These are phyloP conservation scores for Globisporangium takayamanum DNA, from an alignment of 352 stramenopile species.

Conservation along the genomic window DNA sequence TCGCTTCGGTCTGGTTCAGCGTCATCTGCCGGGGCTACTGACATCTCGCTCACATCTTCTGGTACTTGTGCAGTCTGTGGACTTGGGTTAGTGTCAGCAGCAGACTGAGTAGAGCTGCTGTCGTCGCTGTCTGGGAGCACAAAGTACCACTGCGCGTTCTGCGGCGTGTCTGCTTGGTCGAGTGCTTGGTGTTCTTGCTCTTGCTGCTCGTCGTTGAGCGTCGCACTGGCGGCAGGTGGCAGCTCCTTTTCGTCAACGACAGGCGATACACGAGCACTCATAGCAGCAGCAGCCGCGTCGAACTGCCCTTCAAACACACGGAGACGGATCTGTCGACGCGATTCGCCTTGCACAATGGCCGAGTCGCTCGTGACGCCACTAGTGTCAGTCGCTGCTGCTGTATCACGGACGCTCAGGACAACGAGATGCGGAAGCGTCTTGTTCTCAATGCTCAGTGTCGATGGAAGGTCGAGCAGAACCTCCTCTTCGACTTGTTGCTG, in stretches of 20 bases:
- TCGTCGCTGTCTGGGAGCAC: neutral
- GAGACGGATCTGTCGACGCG: conserved; percentile 23
- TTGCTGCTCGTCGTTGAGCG: neutral
- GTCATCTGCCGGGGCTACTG: neutral
- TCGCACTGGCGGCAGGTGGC: too few relatives aligned
- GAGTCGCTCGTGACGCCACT: neutral
- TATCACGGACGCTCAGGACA: conserved; percentile 6
- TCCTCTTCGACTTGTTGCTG: neutral
- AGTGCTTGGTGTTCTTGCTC: neutral
- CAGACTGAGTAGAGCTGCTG: too few relatives aligned
- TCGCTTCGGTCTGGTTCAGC: neutral
- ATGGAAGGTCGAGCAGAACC: conserved; percentile 9
- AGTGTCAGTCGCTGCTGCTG: neutral
- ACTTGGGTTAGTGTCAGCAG: neutral
- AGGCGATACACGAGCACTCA: neutral
- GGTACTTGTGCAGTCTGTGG: too few relatives aligned
- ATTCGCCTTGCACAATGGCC: conserved; percentile 27
- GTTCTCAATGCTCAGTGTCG: conserved; percentile 9
- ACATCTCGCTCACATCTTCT: too few relatives aligned
- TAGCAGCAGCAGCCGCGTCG: neutral
- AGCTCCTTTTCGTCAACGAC: neutral
- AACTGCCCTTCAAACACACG: conserved; percentile 31
- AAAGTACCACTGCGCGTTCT: neutral
- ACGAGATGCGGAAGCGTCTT: conserved; percentile 18
- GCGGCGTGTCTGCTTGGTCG: neutral